These are phyloP conservation scores for Salicornia ramosissima DNA, from an alignment of 148 eudicot genomes.

Conservation along the genomic window DNA sequence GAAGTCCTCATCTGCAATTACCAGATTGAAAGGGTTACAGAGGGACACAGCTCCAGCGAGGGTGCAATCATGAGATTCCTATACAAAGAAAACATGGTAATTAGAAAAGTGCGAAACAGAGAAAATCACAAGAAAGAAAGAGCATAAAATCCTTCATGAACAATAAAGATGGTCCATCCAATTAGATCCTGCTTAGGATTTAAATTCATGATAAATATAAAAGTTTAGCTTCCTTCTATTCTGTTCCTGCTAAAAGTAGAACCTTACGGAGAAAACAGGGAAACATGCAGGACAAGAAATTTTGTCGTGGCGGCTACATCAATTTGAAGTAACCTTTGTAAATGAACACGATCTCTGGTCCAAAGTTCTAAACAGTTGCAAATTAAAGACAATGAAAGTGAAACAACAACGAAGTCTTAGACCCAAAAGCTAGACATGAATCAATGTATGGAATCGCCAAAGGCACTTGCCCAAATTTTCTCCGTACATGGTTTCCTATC, in stretches of 20 bases:
- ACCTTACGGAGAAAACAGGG: not conserved
- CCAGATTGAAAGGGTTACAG: constrained; percentile 95
- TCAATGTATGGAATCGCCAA: too few species aligned
- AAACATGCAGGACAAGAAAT: not conserved
- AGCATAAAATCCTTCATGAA: not conserved
- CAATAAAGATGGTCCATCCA: not conserved
- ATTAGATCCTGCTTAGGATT: not conserved
- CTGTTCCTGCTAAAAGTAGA: not conserved
- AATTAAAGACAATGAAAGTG: not conserved
- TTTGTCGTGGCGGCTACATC: not conserved
- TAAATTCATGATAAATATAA: not conserved
- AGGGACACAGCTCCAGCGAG: constrained; percentile 90
- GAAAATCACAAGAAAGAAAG: constrained; percentile 3
- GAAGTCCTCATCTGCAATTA: constrained; percentile 88
- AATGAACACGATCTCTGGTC: not conserved
- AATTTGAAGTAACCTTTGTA: not conserved
- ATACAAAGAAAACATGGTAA: constrained; percentile 18
- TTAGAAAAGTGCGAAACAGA: not conserved
- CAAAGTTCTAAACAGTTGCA: not conserved
- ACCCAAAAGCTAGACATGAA: too few species aligned
- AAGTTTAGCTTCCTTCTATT: not conserved
- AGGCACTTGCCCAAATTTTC: too few species aligned
- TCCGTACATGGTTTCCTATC: too few species aligned
- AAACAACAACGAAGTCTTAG: too few species aligned
- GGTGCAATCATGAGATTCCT: constrained; percentile 67